A percentile compares a stretch with the other conserved stretches of the same genome.
Evolutionary conservation across 768 basidiomycete species (phyloP).

Genomic region (Lactarius sp.): DNA sequence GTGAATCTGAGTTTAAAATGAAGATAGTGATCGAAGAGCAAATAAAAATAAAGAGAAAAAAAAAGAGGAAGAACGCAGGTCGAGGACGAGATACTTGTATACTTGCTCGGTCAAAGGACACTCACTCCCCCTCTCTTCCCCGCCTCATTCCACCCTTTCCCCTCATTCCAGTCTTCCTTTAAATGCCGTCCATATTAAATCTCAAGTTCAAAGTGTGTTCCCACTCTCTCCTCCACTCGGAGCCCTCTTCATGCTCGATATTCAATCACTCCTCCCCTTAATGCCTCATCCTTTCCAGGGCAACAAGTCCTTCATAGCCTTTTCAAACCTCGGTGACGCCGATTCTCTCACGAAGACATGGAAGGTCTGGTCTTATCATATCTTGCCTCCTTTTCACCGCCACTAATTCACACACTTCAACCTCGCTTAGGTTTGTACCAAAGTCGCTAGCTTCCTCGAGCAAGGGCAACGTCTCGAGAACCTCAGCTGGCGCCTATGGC

Average conservation of each 20-base stretch:
- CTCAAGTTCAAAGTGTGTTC: conserved; percentile 73
- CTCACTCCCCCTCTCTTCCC: background rate
- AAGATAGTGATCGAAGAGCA: background rate
- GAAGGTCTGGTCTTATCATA: conserved; percentile 51
- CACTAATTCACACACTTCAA: background rate
- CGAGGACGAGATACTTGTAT: background rate
- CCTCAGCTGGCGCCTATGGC: conserved; percentile 89
- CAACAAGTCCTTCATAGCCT: conserved; percentile 93
- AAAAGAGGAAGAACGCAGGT: background rate
- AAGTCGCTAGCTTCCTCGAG: conserved; percentile 87
- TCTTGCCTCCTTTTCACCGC: conserved; percentile 3
- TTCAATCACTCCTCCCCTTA: conserved; percentile 27
- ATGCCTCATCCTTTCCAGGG: conserved; percentile 42
- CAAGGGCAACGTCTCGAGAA: conserved; percentile 90
- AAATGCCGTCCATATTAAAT: conserved; percentile 79
- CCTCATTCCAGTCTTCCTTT: conserved; percentile 3
- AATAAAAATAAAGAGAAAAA: background rate
- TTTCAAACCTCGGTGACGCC: conserved; percentile 80
- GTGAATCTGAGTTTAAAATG: conserved; percentile 10
- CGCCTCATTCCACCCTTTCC: background rate
- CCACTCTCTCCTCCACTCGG: conserved; percentile 2
- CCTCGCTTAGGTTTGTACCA: conserved; percentile 67
- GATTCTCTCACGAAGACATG: conserved; percentile 87
- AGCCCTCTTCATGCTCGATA: conserved; percentile 8
- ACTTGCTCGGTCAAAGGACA: background rate